Conservation (phyloP, 148 eudicot genomes). For the Rhododendron molle region DNA sequence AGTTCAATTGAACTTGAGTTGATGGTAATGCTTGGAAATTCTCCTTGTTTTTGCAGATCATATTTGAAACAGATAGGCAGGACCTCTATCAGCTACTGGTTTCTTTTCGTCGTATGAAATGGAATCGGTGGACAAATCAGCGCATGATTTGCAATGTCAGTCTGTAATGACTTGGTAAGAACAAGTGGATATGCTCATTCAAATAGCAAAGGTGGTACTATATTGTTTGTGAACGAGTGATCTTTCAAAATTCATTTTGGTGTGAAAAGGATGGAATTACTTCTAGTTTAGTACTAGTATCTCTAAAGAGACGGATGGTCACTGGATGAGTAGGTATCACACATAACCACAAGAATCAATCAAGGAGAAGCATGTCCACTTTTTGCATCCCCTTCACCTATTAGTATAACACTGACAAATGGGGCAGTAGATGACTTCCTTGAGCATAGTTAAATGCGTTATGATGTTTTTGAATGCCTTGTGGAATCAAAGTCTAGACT, state of each 20-base stretch:
- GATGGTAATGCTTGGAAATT: background rate
- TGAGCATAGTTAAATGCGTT: background rate
- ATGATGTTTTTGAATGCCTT: background rate
- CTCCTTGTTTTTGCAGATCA: slow-evolving; percentile 1
- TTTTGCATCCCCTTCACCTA: background rate
- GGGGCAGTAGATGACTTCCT: background rate
- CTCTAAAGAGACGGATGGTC: background rate
- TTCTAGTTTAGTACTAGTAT: background rate
- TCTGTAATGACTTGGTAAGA: background rate
- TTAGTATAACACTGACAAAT: background rate
- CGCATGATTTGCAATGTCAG: background rate
- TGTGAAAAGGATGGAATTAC: background rate
- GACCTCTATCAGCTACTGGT: background rate
- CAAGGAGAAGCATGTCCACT: background rate
- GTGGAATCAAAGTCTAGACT: background rate
- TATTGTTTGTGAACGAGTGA: background rate
- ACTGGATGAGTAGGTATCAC: background rate
- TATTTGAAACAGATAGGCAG: background rate
- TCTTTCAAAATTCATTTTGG: background rate
- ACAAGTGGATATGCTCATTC: background rate
- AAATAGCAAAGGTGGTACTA: background rate
- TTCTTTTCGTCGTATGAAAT: background rate
- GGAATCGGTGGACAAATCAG: background rate
- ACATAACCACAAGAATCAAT: background rate
- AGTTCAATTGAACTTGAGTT: background rate